Evolutionary conservation across 345 rosid species (phyloP).

Genomic region (Brassica cretica): DNA sequence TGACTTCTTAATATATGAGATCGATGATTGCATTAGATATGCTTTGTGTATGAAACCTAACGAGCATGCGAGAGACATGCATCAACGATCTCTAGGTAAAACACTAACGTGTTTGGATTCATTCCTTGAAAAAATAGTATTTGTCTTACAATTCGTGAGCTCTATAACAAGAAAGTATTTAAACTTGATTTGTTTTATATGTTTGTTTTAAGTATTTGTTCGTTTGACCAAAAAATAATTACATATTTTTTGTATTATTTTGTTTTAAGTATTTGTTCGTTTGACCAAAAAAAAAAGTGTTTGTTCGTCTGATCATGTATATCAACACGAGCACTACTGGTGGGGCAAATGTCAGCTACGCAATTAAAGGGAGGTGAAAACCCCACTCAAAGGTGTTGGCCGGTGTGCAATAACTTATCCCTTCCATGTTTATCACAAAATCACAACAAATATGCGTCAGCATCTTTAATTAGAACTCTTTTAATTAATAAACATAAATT

Average conservation of each 20-base stretch:
- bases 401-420: constrained; percentile 24
- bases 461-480: not conserved
- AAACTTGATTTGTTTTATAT: not conserved
- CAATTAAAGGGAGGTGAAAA: constrained; percentile 31
- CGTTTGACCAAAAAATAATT: not conserved
- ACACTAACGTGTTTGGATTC: constrained; percentile 13
- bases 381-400: constrained; percentile 32
- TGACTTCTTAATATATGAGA: not conserved
- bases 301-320: constrained; percentile 5
- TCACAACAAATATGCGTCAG: constrained; percentile 9
- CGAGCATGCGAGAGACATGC: constrained; percentile 43
- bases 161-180: not conserved
- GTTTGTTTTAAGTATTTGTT: not conserved
- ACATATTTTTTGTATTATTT: not conserved
- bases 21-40: constrained; percentile 2
- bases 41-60: constrained; percentile 32
- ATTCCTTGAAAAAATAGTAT: not conserved
- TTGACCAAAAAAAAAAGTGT: not conserved
- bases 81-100: constrained; percentile 34
- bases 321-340: not conserved
- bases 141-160: not conserved
- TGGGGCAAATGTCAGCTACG: not conserved
- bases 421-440: constrained; percentile 20
- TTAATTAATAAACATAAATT: not conserved
- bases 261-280: not conserved